A percentile compares a stretch with the other conserved stretches of the same genome.
Evolutionary conservation across 139 green algal species (phyloP).

Genomic region (Zygnema circumcarinatum): DNA sequence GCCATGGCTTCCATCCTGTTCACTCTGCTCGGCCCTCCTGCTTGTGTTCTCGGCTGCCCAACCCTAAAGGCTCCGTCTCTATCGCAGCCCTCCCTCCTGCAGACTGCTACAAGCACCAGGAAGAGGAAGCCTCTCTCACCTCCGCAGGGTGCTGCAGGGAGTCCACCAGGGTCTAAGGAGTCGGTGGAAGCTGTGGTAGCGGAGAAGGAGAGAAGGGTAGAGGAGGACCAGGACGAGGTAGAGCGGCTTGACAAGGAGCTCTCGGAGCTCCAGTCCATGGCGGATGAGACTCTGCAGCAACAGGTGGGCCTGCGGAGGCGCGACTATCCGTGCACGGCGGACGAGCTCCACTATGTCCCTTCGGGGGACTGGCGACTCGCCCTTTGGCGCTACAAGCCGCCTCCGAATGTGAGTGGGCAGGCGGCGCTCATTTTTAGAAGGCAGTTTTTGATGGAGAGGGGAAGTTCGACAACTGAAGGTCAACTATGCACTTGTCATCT

Average conservation of each 20-base stretch:
- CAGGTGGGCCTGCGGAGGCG: neutral
- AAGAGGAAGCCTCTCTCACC: too few relatives aligned
- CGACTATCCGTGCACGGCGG: constrained; percentile 17
- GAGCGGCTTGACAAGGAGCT: constrained; percentile 22
- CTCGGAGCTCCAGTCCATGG: neutral
- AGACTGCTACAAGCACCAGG: too few relatives aligned
- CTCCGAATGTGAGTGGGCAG: constrained; percentile 16
- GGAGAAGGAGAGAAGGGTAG: too few relatives aligned
- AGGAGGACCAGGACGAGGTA: constrained; percentile 11
- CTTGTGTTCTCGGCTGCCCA: too few relatives aligned
- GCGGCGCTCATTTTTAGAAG: neutral
- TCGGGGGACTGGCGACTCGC: constrained; percentile 32
- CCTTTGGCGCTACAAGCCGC: constrained; percentile 39
- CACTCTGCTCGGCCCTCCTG: too few relatives aligned
- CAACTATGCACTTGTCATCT: neutral
- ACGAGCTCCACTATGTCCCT: constrained; percentile 51
- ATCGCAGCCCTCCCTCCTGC: too few relatives aligned
- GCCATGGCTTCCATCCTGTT: too few relatives aligned
- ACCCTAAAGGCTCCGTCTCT: too few relatives aligned
- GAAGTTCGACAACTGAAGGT: neutral
- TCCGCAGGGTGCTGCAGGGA: too few relatives aligned
- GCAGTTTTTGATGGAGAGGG: neutral
- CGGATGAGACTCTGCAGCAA: neutral
- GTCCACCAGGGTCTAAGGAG: too few relatives aligned
- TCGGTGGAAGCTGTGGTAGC: too few relatives aligned